Percentiles rank a stretch among this genome's conserved stretches.
phyloP scores from a whole-genome alignment of 2,329 filamentous ascomycete genomes.

The Dendryphion nanum region DNA sequence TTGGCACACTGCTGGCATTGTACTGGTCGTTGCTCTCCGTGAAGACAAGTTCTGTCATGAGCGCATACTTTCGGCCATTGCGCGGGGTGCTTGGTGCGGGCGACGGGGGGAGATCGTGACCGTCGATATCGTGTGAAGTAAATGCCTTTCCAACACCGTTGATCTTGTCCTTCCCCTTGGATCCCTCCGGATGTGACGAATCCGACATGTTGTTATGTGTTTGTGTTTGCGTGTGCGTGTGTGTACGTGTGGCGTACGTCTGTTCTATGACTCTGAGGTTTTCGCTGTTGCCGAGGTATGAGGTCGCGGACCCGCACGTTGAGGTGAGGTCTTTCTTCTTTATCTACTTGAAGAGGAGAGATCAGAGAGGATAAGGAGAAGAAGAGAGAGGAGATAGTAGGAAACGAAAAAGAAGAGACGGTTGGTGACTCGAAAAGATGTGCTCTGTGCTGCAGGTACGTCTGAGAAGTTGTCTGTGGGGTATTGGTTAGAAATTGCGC shows the following conservation, averaged over 20 bases:
- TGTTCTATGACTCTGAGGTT: no score
- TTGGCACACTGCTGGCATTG: conserved; percentile 91
- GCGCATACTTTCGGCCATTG: conserved; percentile 82
- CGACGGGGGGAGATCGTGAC: conserved; percentile 53
- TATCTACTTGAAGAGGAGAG: no score
- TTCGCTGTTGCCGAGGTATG: no score
- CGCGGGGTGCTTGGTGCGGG: conserved; percentile 89
- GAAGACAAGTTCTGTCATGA: conserved; percentile 95
- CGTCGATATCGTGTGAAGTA: conserved; percentile 38
- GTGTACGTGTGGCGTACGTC: no score
- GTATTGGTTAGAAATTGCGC: neutral
- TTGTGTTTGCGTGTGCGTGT: no score
- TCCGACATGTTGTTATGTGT: no score
- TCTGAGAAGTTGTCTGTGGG: no score
- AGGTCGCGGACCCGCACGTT: no score
- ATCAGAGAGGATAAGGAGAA: neutral
- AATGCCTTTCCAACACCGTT: conserved; percentile 42
- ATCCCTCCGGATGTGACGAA: conserved; percentile 25
- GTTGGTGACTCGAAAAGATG: no score
- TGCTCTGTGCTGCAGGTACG: no score
- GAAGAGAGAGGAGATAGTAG: neutral
- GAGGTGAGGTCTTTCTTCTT: no score
- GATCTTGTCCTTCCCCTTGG: conserved; percentile 31
- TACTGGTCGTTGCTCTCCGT: conserved; percentile 97
- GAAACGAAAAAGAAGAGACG: no score